phyloP scores from a whole-genome alignment of 2,329 filamentous ascomycete species.

The Exophiala alcalophila region DNA sequence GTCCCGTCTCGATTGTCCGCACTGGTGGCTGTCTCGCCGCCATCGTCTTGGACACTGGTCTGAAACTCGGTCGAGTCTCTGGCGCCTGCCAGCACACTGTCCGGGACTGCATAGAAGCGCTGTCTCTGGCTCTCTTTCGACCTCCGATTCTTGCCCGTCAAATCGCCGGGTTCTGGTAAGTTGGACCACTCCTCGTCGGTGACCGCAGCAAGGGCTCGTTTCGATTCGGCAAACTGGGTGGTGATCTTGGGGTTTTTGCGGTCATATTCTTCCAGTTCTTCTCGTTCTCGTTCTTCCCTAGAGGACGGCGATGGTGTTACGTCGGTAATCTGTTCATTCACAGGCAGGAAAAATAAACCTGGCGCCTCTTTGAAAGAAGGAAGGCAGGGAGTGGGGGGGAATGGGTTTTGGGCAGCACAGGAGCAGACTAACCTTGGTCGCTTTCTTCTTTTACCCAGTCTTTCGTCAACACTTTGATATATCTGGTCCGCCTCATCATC shows the following conservation, averaged over 20 bases:
- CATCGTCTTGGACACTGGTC: conserved; percentile 83
- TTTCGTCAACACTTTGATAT: conserved; percentile 93
- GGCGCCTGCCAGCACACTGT: conserved; percentile 88
- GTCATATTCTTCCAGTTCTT: conserved; percentile 93
- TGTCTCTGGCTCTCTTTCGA: conserved; percentile 78
- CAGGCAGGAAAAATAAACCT: conserved; percentile 66
- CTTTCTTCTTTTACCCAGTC: conserved; percentile 87
- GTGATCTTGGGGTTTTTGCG: conserved; percentile 97
- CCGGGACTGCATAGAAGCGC: conserved; percentile 92
- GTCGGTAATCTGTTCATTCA: conserved; percentile 77
- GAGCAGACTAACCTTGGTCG: conserved; percentile 71
- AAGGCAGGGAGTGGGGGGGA: conserved; percentile 20
- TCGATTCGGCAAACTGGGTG: conserved; percentile 94
- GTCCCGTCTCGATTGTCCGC: conserved; percentile 68
- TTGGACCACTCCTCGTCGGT: conserved; percentile 96
- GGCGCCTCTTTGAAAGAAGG: conserved; percentile 15
- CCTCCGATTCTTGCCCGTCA: conserved; percentile 89
- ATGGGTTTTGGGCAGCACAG: conserved; percentile 23
- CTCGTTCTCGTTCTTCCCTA: conserved; percentile 90
- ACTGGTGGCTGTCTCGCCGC: conserved; percentile 46
- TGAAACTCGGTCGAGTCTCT: conserved; percentile 77
- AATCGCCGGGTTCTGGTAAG: conserved; percentile 90
- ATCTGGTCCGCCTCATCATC: conserved; percentile 97
- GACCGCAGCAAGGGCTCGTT: conserved; percentile 81
- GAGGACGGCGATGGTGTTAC: conserved; percentile 54